Percentiles rank a stretch among this genome's conserved stretches.
phyloP scores from a whole-genome alignment of 768 basidiomycete genomes.

The Boletus sp. region DNA sequence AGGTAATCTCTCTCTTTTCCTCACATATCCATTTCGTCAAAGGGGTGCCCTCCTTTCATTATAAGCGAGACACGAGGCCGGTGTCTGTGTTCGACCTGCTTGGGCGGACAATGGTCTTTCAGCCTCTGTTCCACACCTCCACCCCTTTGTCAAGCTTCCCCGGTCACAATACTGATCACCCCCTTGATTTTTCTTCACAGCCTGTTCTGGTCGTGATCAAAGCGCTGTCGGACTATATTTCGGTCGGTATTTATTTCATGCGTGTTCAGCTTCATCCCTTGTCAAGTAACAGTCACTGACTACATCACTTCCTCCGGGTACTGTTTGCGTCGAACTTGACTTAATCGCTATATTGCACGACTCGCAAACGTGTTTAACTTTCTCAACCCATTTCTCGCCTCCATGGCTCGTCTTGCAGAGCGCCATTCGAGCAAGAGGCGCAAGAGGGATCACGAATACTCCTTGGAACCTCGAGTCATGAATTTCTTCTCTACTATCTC shows the following conservation, averaged over 20 bases:
- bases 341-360: conserved; percentile 15
- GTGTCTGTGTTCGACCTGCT: conserved; percentile 15
- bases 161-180: conserved; percentile 18
- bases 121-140: conserved; percentile 21
- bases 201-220: conserved; percentile 25
- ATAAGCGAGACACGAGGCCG: conserved; percentile 28
- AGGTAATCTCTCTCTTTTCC: conserved; percentile 41
- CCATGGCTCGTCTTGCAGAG: conserved; percentile 43
- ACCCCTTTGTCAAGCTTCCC: conserved; percentile 18
- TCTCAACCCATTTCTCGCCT: conserved; percentile 8
- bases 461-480: conserved; percentile 45
- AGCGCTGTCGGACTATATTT: conserved; percentile 19
- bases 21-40: conserved; percentile 5
- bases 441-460: conserved; percentile 37
- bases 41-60: background rate
- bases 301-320: conserved; percentile 1
- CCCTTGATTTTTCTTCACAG: conserved; percentile 20
- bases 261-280: conserved; percentile 15
- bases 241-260: conserved; percentile 31
- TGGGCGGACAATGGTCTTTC: conserved; percentile 28
- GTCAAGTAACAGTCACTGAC: conserved; percentile 15
- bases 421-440: conserved; percentile 45
- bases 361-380: conserved; percentile 13
- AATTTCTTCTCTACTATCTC: conserved; percentile 47
- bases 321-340: conserved; percentile 3